Percentiles rank a stretch among this genome's conserved stretches.
Evolutionary conservation across 192 early-diverging fungal species (phyloP).

Genomic region (Entomortierella parvispora): DNA sequence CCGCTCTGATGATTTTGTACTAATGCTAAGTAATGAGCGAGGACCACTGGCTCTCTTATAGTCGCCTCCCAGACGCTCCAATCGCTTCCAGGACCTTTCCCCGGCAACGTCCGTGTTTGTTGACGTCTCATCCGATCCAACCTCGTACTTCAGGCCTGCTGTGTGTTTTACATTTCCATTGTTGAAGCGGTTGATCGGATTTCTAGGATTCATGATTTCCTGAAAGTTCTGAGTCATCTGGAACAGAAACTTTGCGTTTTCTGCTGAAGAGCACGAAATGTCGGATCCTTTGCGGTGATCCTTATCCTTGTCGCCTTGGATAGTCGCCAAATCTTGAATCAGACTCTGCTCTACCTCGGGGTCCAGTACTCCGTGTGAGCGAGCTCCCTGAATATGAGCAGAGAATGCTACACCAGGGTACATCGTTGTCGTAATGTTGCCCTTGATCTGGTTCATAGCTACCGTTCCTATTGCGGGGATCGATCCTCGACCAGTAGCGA

Average conservation of each 20-base stretch:
- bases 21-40: slow-evolving; percentile 15
- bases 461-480: slow-evolving; percentile 16
- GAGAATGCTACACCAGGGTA: slow-evolving; percentile 26
- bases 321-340: slow-evolving; percentile 26
- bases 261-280: slow-evolving; percentile 1
- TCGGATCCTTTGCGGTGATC: slow-evolving; percentile 39
- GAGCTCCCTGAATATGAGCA: slow-evolving; percentile 22
- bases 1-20: neutral
- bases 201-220: slow-evolving; percentile 42
- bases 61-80: slow-evolving; percentile 51
- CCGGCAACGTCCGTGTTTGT: neutral
- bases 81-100: slow-evolving; percentile 45
- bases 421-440: neutral
- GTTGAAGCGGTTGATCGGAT: slow-evolving; percentile 33
- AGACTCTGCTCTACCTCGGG: slow-evolving; percentile 38
- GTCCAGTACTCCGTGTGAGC: slow-evolving; percentile 26
- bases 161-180: slow-evolving; percentile 33
- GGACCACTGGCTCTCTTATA: slow-evolving; percentile 30
- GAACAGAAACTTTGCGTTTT: slow-evolving; percentile 30
- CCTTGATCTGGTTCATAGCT: slow-evolving; percentile 8
- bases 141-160: slow-evolving; percentile 21
- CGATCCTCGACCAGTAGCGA: slow-evolving; percentile 19
- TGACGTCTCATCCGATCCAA: slow-evolving; percentile 24
- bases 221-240: slow-evolving; percentile 33
- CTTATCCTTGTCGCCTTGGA: slow-evolving; percentile 20